Conservation (phyloP, 371 early-diverging fungal species). For the Mortierella sp. region DNA sequence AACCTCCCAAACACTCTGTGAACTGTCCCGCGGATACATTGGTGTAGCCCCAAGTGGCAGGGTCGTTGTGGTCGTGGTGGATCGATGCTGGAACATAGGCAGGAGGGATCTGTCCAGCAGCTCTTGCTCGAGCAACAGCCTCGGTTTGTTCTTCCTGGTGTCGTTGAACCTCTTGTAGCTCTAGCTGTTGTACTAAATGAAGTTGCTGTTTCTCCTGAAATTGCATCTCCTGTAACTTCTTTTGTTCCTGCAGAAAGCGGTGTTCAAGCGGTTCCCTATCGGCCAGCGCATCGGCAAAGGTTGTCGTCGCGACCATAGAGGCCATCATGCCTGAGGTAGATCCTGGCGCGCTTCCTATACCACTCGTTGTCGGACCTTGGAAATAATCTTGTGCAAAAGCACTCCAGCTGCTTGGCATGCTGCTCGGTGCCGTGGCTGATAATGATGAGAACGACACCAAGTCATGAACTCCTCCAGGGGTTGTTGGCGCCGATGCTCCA, state of each 20-base stretch:
- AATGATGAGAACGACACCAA: background rate
- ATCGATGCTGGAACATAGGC: background rate
- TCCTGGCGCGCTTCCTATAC: constrained; percentile 4
- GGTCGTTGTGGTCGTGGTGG: constrained; percentile 49
- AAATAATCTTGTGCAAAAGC: constrained; percentile 27
- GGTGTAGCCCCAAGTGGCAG: constrained; percentile 37
- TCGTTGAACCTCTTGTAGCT: constrained; percentile 29
- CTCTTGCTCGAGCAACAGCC: constrained; percentile 11
- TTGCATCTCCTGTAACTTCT: constrained; percentile 20
- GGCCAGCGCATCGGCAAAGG: constrained; percentile 6
- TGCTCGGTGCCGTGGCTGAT: background rate
- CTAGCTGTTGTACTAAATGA: constrained; percentile 32
- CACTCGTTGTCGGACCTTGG: constrained; percentile 32
- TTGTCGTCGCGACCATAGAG: background rate
- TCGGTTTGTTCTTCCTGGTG: constrained; percentile 24
- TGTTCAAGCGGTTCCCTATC: constrained; percentile 12
- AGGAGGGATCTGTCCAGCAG: background rate
- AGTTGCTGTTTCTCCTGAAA: constrained; percentile 32
- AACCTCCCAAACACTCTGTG: constrained; percentile 34
- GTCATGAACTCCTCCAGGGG: constrained; percentile 15
- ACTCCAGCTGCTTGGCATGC: constrained; percentile 9
- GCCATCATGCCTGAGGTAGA: background rate
- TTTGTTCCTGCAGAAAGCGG: constrained; percentile 29
- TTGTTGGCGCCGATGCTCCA: constrained; percentile 25
- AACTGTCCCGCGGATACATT: constrained; percentile 15